Evolutionary conservation across 2,329 filamentous ascomycete genomes (phyloP).

Genomic region (Knoxdaviesia capensis): DNA sequence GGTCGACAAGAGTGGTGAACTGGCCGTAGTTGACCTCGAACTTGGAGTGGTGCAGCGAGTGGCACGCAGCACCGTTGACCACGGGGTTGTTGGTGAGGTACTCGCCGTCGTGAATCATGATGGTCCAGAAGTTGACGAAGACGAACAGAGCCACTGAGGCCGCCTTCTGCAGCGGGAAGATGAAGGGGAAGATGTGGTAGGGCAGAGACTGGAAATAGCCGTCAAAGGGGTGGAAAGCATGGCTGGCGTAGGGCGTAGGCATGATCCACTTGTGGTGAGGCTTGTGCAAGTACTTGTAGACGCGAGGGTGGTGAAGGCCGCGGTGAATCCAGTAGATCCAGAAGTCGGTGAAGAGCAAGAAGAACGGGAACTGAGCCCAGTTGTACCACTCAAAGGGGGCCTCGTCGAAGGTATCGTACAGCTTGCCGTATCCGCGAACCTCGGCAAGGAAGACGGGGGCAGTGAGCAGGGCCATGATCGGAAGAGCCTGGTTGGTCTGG

Average conservation of each 20-base stretch:
- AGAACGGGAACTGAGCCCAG: slow-evolving; percentile 73
- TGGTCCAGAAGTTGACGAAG: slow-evolving; percentile 94
- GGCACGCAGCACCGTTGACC: slow-evolving; percentile 87
- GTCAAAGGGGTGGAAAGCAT: slow-evolving; percentile 89
- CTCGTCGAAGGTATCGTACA: slow-evolving; percentile 64
- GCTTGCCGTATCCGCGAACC: slow-evolving; percentile 64
- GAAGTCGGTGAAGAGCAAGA: slow-evolving; percentile 75
- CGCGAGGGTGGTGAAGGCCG: slow-evolving; percentile 53
- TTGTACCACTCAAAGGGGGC: slow-evolving; percentile 65
- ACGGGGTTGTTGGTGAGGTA: slow-evolving; percentile 80
- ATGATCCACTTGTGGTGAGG: slow-evolving; percentile 99
- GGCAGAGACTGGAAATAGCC: slow-evolving; percentile 76
- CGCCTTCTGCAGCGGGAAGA: slow-evolving; percentile 84
- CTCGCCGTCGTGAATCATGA: slow-evolving; percentile 90
- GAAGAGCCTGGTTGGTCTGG: slow-evolving; percentile 59
- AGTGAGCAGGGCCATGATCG: slow-evolving; percentile 65
- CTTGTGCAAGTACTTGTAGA: slow-evolving; percentile 84
- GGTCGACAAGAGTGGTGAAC: slow-evolving; percentile 84
- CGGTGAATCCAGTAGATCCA: slow-evolving; percentile 87
- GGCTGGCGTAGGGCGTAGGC: slow-evolving; percentile 80
- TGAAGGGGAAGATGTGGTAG: slow-evolving; percentile 82
- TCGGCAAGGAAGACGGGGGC: slow-evolving; percentile 66
- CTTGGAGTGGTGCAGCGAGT: slow-evolving; percentile 49
- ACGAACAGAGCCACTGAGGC: slow-evolving; percentile 71
- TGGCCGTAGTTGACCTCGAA: slow-evolving; percentile 65